A percentile compares a stretch with the other conserved stretches of the same genome.
These are phyloP conservation scores for Syzygium malaccense DNA, from an alignment of 441 rosid genomes.

Conservation along the genomic window DNA sequence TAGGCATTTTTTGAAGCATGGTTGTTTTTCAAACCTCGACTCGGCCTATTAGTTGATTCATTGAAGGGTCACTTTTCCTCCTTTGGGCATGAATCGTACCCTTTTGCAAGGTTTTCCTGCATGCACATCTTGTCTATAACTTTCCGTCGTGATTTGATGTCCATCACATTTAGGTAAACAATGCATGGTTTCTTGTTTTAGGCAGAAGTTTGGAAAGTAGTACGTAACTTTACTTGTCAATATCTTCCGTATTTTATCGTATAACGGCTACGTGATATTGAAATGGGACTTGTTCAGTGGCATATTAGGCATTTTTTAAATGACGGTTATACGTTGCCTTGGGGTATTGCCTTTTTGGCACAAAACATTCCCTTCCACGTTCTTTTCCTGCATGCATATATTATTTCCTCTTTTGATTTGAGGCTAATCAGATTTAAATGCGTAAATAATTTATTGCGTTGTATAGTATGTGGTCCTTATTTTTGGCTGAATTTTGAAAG, in stretches of 20 bases:
- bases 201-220: background rate
- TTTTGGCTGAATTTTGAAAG: background rate
- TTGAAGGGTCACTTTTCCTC: background rate
- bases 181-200: background rate
- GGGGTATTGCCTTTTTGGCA: background rate
- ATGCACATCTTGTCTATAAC: background rate
- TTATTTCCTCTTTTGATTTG: background rate
- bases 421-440: background rate
- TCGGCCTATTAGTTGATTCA: background rate
- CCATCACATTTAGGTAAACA: background rate
- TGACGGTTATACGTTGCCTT: background rate
- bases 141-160: background rate
- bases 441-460: background rate
- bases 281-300: background rate
- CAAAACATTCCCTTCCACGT: background rate
- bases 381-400: background rate
- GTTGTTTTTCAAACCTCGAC: background rate
- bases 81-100: background rate
- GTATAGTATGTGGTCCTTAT: background rate
- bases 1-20: background rate
- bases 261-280: background rate
- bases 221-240: background rate
- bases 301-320: background rate
- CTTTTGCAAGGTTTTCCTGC: background rate
- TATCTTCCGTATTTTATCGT: background rate